These are phyloP conservation scores for Papiliotrema flavescens DNA, from an alignment of 1,284 basidiomycete genomes.

Conservation along the genomic window DNA sequence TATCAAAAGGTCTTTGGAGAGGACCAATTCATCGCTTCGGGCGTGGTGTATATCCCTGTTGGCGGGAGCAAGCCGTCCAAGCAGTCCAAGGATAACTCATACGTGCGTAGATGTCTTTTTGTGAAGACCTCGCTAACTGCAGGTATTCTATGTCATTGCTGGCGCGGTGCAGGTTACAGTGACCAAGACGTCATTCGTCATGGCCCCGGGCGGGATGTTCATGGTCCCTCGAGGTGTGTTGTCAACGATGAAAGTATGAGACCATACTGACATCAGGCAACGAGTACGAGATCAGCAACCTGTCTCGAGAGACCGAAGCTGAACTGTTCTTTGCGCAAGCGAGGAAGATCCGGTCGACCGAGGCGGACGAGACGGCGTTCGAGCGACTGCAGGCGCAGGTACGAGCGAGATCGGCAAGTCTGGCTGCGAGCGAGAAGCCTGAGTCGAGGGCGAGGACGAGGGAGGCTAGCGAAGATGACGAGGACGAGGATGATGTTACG, in stretches of 20 bases:
- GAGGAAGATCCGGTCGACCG: constrained; percentile 60
- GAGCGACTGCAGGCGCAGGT: constrained; percentile 1
- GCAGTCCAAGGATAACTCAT: constrained; percentile 87
- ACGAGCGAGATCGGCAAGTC: not conserved
- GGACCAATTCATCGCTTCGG: constrained; percentile 83
- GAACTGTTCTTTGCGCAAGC: constrained; percentile 91
- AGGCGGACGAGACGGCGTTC: constrained; percentile 35
- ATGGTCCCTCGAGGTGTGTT: constrained; percentile 78
- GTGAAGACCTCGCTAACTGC: not conserved
- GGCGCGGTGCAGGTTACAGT: constrained; percentile 84
- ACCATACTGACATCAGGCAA: constrained; percentile 60
- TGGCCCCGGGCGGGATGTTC: constrained; percentile 81
- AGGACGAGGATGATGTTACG: constrained; percentile 7
- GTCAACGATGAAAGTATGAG: not conserved
- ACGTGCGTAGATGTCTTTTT: constrained; percentile 59
- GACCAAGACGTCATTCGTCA: constrained; percentile 70
- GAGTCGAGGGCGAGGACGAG: not conserved
- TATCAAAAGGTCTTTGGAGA: constrained; percentile 97
- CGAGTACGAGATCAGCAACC: constrained; percentile 83
- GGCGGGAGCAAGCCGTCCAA: constrained; percentile 79
- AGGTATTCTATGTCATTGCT: constrained; percentile 85
- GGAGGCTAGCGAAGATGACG: constrained; percentile 1
- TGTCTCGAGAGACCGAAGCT: constrained; percentile 66
- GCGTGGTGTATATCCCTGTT: constrained; percentile 76
- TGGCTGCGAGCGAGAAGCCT: not conserved